These are phyloP conservation scores for Cytospora piceae DNA, from an alignment of 2,329 filamentous ascomycete species.

Conservation along the genomic window DNA sequence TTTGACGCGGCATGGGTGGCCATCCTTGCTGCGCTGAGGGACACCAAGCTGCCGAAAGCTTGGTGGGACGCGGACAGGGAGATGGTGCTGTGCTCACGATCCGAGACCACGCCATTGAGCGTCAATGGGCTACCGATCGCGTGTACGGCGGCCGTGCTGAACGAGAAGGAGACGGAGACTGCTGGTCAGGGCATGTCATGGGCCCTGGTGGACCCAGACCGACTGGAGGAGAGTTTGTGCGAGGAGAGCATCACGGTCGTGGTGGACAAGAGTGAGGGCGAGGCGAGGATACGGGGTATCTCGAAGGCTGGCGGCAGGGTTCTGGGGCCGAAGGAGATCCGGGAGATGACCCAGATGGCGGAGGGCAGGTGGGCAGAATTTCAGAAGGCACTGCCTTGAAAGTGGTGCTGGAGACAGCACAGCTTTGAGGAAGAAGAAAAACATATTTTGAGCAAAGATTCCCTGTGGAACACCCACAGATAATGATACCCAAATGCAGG, in stretches of 20 bases:
- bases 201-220: slow-evolving; percentile 87
- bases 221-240: slow-evolving; percentile 84
- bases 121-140: slow-evolving; percentile 73
- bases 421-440: neutral
- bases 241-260: slow-evolving; percentile 82
- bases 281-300: slow-evolving; percentile 66
- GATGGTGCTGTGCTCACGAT: slow-evolving; percentile 72
- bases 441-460: neutral
- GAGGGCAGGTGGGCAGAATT: slow-evolving; percentile 68
- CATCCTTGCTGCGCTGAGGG: slow-evolving; percentile 76
- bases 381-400: slow-evolving; percentile 42
- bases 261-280: slow-evolving; percentile 64
- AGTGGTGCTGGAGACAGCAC: neutral
- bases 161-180: slow-evolving; percentile 58
- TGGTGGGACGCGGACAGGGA: slow-evolving; percentile 85
- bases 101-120: slow-evolving; percentile 56
- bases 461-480: neutral
- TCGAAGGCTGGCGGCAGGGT: slow-evolving; percentile 83
- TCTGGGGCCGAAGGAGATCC: slow-evolving; percentile 67
- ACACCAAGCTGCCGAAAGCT: slow-evolving; percentile 77
- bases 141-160: slow-evolving; percentile 79
- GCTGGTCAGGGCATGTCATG: slow-evolving; percentile 59
- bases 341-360: slow-evolving; percentile 61
- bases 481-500: slow-evolving; percentile 23
- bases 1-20: slow-evolving; percentile 92